These are phyloP conservation scores for Naganishia randhawae DNA, from an alignment of 768 basidiomycete species.

Conservation along the genomic window DNA sequence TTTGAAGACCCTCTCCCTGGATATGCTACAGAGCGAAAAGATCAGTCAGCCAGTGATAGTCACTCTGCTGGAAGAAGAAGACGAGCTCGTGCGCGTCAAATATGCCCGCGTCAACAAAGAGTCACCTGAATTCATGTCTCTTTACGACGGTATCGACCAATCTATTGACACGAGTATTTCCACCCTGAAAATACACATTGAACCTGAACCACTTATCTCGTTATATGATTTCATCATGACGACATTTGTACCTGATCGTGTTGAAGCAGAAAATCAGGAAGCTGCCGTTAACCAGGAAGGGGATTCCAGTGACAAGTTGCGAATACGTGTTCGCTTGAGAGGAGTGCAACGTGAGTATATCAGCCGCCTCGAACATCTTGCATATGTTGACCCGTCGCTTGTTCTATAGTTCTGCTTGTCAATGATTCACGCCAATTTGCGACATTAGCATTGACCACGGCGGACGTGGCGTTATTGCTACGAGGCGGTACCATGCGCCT, in stretches of 20 bases:
- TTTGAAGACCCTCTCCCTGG: conserved; percentile 72
- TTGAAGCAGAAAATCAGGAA: conserved; percentile 23
- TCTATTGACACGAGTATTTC: conserved; percentile 80
- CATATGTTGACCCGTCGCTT: conserved; percentile 3
- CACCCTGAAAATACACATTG: conserved; percentile 80
- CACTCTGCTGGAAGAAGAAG: conserved; percentile 37
- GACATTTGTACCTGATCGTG: conserved; percentile 70
- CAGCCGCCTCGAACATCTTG: not conserved
- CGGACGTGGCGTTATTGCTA: conserved; percentile 74
- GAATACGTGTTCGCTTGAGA: conserved; percentile 75
- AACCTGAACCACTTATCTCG: conserved; percentile 82
- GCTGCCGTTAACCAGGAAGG: conserved; percentile 20
- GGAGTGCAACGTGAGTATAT: conserved; percentile 66
- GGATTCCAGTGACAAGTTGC: conserved; percentile 60
- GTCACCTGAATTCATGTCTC: conserved; percentile 76
- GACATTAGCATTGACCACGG: conserved; percentile 83
- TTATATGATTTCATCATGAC: conserved; percentile 97
- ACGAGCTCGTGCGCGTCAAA: conserved; percentile 69
- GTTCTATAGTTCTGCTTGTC: conserved; percentile 57
- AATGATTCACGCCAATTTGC: conserved; percentile 63
- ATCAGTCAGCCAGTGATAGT: conserved; percentile 42
- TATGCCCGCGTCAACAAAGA: conserved; percentile 75
- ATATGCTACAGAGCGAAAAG: conserved; percentile 61
- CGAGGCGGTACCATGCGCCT: conserved; percentile 70
- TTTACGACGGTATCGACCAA: conserved; percentile 82